Base-by-base conservation (phyloP, 2,329 filamentous ascomycete species). In the Epichloe aotearoae region DNA sequence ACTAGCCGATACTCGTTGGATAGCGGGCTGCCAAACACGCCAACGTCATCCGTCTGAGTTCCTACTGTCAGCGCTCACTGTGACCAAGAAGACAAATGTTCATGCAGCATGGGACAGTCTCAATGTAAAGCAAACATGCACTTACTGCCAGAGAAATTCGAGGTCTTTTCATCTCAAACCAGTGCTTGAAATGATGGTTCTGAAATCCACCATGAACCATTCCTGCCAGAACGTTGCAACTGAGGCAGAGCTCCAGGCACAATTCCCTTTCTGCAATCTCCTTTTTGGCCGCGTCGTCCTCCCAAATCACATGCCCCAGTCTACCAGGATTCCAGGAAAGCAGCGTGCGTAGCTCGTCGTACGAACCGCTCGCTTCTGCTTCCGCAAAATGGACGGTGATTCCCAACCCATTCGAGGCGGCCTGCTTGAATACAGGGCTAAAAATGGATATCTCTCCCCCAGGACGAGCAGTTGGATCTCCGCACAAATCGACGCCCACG, bases 381-480 rank as follows among this genome's bases (percentile, higher is more conserved):
- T 93, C 88, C 2, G 83, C 88, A 62, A 93, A 93, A 64, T 93
- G 88, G 49, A 91, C 66, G 0, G 87, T 90, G 26, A 88, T 66
- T 1, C 74, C 74, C 15, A 93, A 64, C 0, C 76, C 78, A 1
- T 72, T 54, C 0, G 59, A 62, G 53, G 72, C 75, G 5, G 84
- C 84, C 50, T 71, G 68, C 1, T 63, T 58, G 56, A 93, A 84
- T 0, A 80, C 75, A 0, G 73, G 66, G 1, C 70, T 68, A 62
- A 88, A 85, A 6, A 77, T 65, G 15, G 72, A 66, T 19, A 90
- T 70, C 47, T 81, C 74, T 10, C 82, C 81, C 71, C 71, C 73
- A 0, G 74, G 69, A 1, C 62, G 61, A 1, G 60, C 62, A 6
- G 63, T 60, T 1, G 86, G 87, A 60, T 94, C 81, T 17, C 88